phyloP scores from a whole-genome alignment of 768 basidiomycete genomes.

The Leccinum longicurvipes region DNA sequence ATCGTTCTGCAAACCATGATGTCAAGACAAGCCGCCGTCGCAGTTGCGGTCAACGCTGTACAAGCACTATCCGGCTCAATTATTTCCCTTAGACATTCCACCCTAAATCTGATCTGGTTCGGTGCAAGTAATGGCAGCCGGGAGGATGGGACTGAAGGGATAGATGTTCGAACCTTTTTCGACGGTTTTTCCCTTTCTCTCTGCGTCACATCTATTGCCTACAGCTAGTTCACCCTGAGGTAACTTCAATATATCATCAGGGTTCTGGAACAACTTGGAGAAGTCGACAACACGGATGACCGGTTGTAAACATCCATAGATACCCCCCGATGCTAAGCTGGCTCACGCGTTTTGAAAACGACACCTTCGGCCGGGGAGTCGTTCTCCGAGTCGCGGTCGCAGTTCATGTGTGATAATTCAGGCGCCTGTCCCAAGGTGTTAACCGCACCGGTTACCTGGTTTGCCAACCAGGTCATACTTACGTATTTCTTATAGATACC shows the following conservation, averaged over 20 bases:
- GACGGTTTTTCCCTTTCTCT: conserved; percentile 65
- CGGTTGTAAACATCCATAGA: conserved; percentile 33
- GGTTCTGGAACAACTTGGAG: conserved; percentile 39
- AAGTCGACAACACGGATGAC: conserved; percentile 27
- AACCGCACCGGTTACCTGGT: conserved; percentile 69
- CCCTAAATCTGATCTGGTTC: conserved; percentile 23
- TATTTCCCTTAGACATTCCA: conserved; percentile 49
- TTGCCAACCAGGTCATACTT: conserved; percentile 54
- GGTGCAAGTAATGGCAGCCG: conserved; percentile 16
- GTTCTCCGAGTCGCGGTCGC: conserved; percentile 54
- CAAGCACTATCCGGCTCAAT: conserved; percentile 68
- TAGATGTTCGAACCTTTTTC: conserved; percentile 74
- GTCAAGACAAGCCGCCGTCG: conserved; percentile 84
- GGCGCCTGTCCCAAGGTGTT: conserved; percentile 79
- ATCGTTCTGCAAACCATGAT: conserved; percentile 68
- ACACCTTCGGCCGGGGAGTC: neutral
- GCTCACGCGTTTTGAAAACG: conserved; percentile 51
- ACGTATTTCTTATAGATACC: conserved; percentile 69
- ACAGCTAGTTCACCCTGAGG: conserved; percentile 54
- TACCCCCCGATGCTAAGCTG: conserved; percentile 32
- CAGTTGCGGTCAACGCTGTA: conserved; percentile 73
- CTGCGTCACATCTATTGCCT: conserved; percentile 46
- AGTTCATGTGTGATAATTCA: conserved; percentile 63
- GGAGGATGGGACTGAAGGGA: conserved; percentile 51
- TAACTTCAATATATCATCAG: conserved; percentile 56